Base-by-base conservation (phyloP, 2,329 filamentous ascomycete species). In the Pseudogymnoascus sp. region DNA sequence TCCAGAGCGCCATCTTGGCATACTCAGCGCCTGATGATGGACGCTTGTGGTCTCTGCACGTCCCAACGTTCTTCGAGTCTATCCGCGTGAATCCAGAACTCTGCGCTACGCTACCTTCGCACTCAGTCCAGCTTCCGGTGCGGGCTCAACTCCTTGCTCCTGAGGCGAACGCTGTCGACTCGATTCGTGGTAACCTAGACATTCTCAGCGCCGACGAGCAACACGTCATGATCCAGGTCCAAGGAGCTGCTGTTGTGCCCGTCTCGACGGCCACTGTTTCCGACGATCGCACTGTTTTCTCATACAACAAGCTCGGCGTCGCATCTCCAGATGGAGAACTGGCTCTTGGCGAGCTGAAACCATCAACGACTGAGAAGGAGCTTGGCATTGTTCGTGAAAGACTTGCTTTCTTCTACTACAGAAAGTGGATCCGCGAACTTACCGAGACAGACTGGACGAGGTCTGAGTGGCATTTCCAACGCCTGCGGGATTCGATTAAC, bases 1-100 rank as follows among this genome's bases (percentile, higher is more conserved):
- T 61, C 21, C 60, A 61, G n/a, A 13, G 29, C 0, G 72, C 80
- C 0, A 78, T 84, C 7, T 54, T 65, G 4, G 67, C 68, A 8
- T 64, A 54, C 21, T 59, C 54, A 2, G 59, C 29, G 13, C 69
- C 68, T 9, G 63, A 47, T 7, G 68, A 70, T 59, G 65, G 61
- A 1, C 41, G 58, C n/a, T 37, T 68, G 1, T 64, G 63, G 62
- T 62, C 64, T 8, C 17, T 69, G 4, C 63, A 66, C 26, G 54
- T 71, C 3, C 69, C 68, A 26, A 68, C 64, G 6, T 26, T 26
- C 4, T 66, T 71, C 35, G 17, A 58, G 13, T 15, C 58, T 9
- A 65, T 71, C 50, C 57, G 61, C 1, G 60, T 71, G 29, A 70
- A 70, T 47, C 65, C 65, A 10, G 36, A 37, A 37, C 36, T 37